Evolutionary conservation across 2,329 filamentous ascomycete species (phyloP), one percentile per base, ranked within the genome.

Genomic region (Aurifilum marmelostoma): DNA sequence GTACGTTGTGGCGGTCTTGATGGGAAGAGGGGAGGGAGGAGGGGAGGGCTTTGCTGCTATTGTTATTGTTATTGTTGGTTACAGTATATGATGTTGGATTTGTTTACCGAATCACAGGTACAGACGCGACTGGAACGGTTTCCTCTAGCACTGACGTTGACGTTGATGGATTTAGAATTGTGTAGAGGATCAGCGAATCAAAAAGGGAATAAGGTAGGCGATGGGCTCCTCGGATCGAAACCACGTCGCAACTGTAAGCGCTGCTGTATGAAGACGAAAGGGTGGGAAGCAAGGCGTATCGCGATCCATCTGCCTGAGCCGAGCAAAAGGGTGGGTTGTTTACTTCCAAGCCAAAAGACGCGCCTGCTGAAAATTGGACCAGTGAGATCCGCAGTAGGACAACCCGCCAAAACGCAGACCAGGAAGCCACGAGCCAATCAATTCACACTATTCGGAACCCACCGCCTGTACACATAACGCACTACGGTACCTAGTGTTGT

Each of bases 361-460:
- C 68, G 65, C 69, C 50, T 62, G 58, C 62, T 67, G 60, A 63
- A 65, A 52, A 60, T 56, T 54, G 32, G 41, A 41, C 58, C 59
- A 62, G 59, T 65, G 32, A 50, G 54, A 59, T 21, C 37, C 68
- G 63, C 62, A 63, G 56, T 59, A 63, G 18, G n/a, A 12, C 59
- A 34, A 24, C 24, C 59, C 59, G 37, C 37, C 7, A 24, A 14
- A 18, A 27, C 29, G 56, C 67, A 63, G 50, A 47, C n/a, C 27
- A 59, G 69, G 63, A 52, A 66, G 63, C 63, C 52, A 32, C 8
- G 1, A 52, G 11, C 69, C 66, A 70, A 70, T 69, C 69, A 69
- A 60, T 65, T 63, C 50, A 66, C 41, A 68, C 29, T 50, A 4
- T 6, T n/a, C 24, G 3, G 3, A 52, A 16, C 63, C 69, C 63